Evolutionary conservation across 352 stramenopile genomes (phyloP), one percentile per base, ranked within the genome.

Genomic region (Phytopythium sindhum): DNA sequence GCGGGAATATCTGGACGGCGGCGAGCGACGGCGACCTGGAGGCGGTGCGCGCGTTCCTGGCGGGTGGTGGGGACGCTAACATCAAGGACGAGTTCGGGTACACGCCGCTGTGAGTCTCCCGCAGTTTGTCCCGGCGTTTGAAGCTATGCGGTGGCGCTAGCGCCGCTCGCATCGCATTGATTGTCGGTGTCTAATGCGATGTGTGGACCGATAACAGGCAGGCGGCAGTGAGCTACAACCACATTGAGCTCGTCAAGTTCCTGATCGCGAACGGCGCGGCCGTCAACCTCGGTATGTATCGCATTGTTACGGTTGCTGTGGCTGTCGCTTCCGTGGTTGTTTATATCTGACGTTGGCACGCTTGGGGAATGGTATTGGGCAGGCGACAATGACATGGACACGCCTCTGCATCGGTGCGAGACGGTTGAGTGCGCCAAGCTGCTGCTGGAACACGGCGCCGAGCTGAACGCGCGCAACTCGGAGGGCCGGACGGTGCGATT

Each of bases 301-400:
- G 42, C 15, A 17, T 26, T 23, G 24, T 23, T 21, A 15, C 0
- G 28, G 21, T 33, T 4, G 26, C 26, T 28, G 21, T 47, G 29
- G 44, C 2, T 19, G 7, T 42, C 50, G n/a, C n/a, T 17, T 2
- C 15, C 55, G 39, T 44, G 12, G 39, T 41, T 24, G 29, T 12
- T 2, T 14, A 1, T 29, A 14, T 57, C 42, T 50, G 21, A 19
- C 39, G 54, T 4, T 57, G 23, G 39, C 12, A 14, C n/a, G 39
- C 14, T 21, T 35, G 19, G 31, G 14, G 53, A 42, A 47, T 6
- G 60, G 7, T 31, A 7, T 45, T 39, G 50, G 15, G 12, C 35
- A 87, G 78, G 74, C 17, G 78, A 90, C 60, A 86, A 84, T 26
- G 81, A 88, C 17, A 76, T 74, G 62, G 81, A 90, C 69, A 90